Evolutionary conservation across 805 yeast genomes (phyloP), one percentile per base, ranked within the genome.

Genomic region (Starmerella lactis-condensi): DNA sequence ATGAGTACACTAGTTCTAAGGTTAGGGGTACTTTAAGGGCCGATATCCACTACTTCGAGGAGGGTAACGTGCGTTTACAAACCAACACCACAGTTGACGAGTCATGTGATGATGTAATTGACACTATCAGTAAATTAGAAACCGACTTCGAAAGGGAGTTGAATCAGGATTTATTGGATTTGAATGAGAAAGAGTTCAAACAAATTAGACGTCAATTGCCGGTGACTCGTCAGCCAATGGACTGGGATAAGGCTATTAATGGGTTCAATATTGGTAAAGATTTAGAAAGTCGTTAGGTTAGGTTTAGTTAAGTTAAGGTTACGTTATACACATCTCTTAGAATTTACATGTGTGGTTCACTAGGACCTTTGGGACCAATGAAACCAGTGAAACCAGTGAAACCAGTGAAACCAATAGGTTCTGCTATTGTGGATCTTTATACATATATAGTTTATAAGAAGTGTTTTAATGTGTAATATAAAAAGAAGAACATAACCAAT

Each of bases 181-280:
- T 85, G 48, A 85, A 85, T 52, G 92, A 81, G 41, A 63, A 63
- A 32, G 67, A 71, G 39, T 85, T 89, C 60, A 89, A 85, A 56
- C 65, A 66, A 37, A 64, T 85, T 44, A 69, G 98, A 57, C 73
- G 98, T 54, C 79, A 79, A 51, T 61, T 85, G 40, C 98, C 98
- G 6, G 73, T 85, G 14, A 85, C 93, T 14, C 67, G 94, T 50
- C 67, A 93, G 12, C 82, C 76, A 51, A 75, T 85, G 46, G 78
- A 79, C 51, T 85, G 98, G 98, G 94, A 93, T 19, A 77, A 69
- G 48, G 79, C 94, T 8, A 78, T 81, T 44, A 92, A 91, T 12
- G 77, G 73, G 50, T 83, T 83, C 56, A 69, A 79, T 47, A 60
- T 85, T 26, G 96, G 96, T 12, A 38, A 39, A 29, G 50, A 45